These are phyloP conservation scores for Colletotrichum lindemuthianum DNA, from an alignment of 2,329 filamentous ascomycete genomes.

Conservation along the genomic window DNA sequence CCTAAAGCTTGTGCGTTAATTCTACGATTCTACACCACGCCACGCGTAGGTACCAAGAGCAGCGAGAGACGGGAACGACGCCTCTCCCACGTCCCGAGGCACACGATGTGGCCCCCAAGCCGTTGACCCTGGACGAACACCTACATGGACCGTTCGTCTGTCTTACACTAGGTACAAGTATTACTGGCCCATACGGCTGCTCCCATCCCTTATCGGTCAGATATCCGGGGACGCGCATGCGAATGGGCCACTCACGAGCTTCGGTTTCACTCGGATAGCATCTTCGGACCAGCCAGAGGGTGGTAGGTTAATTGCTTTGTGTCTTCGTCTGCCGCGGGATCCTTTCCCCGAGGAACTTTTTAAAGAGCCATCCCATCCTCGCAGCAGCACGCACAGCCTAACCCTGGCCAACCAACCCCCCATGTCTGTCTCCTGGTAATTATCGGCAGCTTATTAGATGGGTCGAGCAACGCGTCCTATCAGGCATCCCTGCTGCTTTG, in stretches of 20 bases:
- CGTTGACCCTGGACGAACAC: too few species aligned
- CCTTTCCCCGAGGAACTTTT: slow-evolving; percentile 29
- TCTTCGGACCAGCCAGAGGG: slow-evolving; percentile 12
- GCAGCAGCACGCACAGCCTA: background rate
- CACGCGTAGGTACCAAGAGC: background rate
- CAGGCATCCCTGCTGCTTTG: slow-evolving; percentile 1
- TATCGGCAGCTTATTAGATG: slow-evolving; percentile 30
- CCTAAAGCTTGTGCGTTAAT: slow-evolving; percentile 22
- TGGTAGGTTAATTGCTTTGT: slow-evolving; percentile 24
- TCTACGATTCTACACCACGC: slow-evolving; percentile 13
- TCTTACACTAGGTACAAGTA: background rate
- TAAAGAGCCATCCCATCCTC: background rate
- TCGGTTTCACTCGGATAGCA: slow-evolving; percentile 1
- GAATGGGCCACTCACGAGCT: slow-evolving; percentile 14
- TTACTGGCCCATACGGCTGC: background rate
- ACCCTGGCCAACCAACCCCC: background rate
- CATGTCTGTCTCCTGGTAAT: slow-evolving; percentile 6
- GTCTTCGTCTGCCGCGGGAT: slow-evolving; percentile 3
- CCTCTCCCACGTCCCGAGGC: too few species aligned
- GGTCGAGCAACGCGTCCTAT: slow-evolving; percentile 16
- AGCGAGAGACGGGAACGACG: background rate
- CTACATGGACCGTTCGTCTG: background rate
- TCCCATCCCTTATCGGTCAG: slow-evolving; percentile 19
- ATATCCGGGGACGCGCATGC: background rate
- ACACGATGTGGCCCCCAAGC: too few species aligned